A percentile compares a stretch with the other conserved stretches of the same genome.
Conservation (phyloP, 345 rosid species). For the Brassica incana region DNA sequence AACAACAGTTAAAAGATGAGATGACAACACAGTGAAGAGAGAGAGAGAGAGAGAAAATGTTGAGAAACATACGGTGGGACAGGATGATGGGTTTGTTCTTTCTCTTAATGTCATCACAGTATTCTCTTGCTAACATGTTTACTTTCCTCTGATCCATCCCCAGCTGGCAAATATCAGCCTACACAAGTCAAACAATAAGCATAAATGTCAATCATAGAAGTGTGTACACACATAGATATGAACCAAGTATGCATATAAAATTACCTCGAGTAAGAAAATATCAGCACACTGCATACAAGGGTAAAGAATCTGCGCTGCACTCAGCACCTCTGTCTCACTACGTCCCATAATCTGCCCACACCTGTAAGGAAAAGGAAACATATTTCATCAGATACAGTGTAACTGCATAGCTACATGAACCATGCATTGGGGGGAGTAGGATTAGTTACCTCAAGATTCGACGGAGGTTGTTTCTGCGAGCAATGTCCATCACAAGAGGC, state of each 20-base stretch:
- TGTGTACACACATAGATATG: not conserved
- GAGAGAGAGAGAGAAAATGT: slow-evolving; percentile 6
- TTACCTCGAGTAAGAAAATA: slow-evolving; percentile 84
- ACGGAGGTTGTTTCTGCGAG: slow-evolving; percentile 80
- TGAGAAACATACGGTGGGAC: slow-evolving; percentile 64
- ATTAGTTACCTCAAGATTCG: slow-evolving; percentile 53
- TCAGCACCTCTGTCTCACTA: slow-evolving; percentile 76
- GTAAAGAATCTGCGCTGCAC: slow-evolving; percentile 82
- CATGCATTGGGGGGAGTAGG: not conserved
- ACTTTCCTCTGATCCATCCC: slow-evolving; percentile 95
- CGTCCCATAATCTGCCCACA: slow-evolving; percentile 94
- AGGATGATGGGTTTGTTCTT: slow-evolving; percentile 83
- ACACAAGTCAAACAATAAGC: slow-evolving; percentile 22
- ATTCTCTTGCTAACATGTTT: slow-evolving; percentile 82
- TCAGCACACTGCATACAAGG: slow-evolving; percentile 98
- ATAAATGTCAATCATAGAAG: slow-evolving; percentile 1
- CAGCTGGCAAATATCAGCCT: slow-evolving; percentile 96
- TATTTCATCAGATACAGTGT: not conserved
- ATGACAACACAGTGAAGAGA: not conserved
- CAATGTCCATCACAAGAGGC: slow-evolving; percentile 97
- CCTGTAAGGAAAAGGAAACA: slow-evolving; percentile 44
- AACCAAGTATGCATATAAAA: not conserved
- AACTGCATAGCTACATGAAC: not conserved
- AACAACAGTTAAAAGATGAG: slow-evolving; percentile 3
- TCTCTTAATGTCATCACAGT: slow-evolving; percentile 88